Base-by-base conservation (phyloP, 2,329 filamentous ascomycete genomes). In the Trichocomaceae sp. region DNA sequence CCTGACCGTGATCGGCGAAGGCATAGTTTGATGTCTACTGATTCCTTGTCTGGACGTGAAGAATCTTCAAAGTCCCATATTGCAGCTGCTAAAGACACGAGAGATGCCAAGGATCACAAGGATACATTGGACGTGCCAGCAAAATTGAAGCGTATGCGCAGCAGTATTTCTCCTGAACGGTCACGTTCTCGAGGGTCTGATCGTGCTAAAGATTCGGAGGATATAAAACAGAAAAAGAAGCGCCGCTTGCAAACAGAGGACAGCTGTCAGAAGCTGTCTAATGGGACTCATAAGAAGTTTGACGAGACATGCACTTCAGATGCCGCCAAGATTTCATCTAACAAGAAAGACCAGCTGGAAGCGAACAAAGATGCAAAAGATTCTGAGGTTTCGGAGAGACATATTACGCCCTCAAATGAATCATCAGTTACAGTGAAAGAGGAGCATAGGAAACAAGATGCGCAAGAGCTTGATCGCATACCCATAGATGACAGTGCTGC, bases 171-270 rank as follows among this genome's bases (percentile, higher is more conserved):
- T n/a, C 74, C 73, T 4, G 69, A 72, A 52, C 60, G 71, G 52
- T 66, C 66, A 37, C 68, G 66, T 31, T 69, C 69, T 10, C 67
- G 66, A 42, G 69, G 62, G 23, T 58, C 61, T n/a, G 67, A 72
- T 33, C 58, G 57, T 33, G 66, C 68, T 44, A 63, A 61, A 22
- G 62, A 68, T 29, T 63, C 66, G 22, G 63, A 64, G 26, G 69
- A 70, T 17, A 50, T 61, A 6, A 49, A 23, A n/a, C 67, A 70
- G 13, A 74, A 72, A 61, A 76, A 76, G 63, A 72, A 72, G 56
- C 64, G 72, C 49, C 72, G 72, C 7, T 66, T 75, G 37, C 60
- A 69, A 12, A 64, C 69, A 2, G 74, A 75, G 42, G 74, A 72
- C 45, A 71, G 63, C 31, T 44, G 61, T 13, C 60, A 66, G 5